Evolutionary conservation across 179 eudicot species (phyloP).

Genomic region (Carnegiea gigantea): DNA sequence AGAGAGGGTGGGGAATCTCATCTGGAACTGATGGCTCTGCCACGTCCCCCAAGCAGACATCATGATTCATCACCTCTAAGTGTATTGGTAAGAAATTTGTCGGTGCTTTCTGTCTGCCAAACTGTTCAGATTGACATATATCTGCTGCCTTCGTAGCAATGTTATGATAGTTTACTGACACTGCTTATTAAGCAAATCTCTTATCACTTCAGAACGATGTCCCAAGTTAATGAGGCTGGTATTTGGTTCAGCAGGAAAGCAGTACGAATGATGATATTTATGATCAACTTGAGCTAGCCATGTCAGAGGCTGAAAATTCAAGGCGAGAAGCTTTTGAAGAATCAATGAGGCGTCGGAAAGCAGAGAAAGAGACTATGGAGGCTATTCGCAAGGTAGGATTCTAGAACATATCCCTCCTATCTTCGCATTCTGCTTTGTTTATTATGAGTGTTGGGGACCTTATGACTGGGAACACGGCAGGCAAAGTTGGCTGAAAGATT

Average conservation of each 20-base stretch:
- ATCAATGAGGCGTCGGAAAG: slow-evolving; percentile 66
- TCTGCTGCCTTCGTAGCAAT: background rate
- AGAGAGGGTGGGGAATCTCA: slow-evolving; percentile 30
- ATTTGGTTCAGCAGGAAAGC: slow-evolving; percentile 48
- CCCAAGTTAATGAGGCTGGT: slow-evolving; percentile 12
- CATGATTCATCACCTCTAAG: slow-evolving; percentile 40
- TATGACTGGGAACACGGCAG: slow-evolving; percentile 35
- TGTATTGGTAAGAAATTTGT: slow-evolving; percentile 43
- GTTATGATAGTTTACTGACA: background rate
- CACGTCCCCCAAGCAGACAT: slow-evolving; percentile 18
- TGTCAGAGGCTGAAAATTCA: slow-evolving; percentile 64
- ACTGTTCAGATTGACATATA: background rate
- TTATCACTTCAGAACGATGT: background rate
- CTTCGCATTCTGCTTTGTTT: background rate
- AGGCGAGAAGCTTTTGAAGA: slow-evolving; percentile 69
- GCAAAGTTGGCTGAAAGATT: slow-evolving; percentile 53
- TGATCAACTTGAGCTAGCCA: slow-evolving; percentile 61
- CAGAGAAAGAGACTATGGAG: slow-evolving; percentile 69
- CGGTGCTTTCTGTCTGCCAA: background rate
- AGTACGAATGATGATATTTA: slow-evolving; percentile 44
- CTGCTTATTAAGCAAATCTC: background rate
- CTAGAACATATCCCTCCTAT: background rate
- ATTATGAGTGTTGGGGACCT: background rate
- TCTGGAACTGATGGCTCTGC: slow-evolving; percentile 32
- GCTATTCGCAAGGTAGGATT: slow-evolving; percentile 61